phyloP scores from a whole-genome alignment of 2,329 filamentous ascomycete genomes.

The Exophiala aquamarina region DNA sequence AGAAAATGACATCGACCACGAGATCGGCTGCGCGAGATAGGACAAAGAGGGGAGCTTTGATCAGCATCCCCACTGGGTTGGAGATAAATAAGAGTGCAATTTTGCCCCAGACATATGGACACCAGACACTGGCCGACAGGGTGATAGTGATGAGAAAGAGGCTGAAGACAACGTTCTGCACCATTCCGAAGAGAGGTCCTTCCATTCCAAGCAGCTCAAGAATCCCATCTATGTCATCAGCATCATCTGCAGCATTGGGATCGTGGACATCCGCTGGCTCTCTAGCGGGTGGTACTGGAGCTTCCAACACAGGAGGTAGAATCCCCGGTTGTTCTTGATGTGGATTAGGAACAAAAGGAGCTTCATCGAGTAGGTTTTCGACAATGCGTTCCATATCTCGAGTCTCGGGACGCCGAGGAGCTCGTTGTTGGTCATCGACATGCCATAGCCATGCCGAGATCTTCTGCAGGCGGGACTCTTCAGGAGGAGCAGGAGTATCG shows the following conservation, averaged over 20 bases:
- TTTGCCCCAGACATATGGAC: conserved; percentile 91
- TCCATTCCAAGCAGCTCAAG: conserved; percentile 97
- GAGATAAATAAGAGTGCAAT: conserved; percentile 76
- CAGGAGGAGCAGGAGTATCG: not conserved
- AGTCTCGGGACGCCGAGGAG: conserved; percentile 24
- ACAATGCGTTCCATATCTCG: conserved; percentile 60
- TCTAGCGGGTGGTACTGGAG: conserved; percentile 41
- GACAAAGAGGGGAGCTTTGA: conserved; percentile 70
- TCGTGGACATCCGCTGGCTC: conserved; percentile 67
- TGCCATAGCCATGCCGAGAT: conserved; percentile 48
- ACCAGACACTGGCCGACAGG: conserved; percentile 79
- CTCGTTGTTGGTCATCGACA: conserved; percentile 32
- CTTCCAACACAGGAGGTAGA: conserved; percentile 5
- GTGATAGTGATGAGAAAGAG: conserved; percentile 85
- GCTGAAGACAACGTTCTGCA: conserved; percentile 95
- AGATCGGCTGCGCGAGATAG: conserved; percentile 75
- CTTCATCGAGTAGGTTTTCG: conserved; percentile 59
- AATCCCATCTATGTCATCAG: conserved; percentile 93
- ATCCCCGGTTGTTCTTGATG: conserved; percentile 26
- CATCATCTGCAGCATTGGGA: conserved; percentile 61
- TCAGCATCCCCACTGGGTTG: conserved; percentile 67
- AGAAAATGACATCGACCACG: conserved; percentile 63
- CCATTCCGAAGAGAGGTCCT: conserved; percentile 80
- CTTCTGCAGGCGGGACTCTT: conserved; percentile 22
- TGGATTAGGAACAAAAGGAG: conserved; percentile 58